Base-by-base conservation (phyloP, 768 basidiomycete genomes). In the Melanogaster broomeanus region DNA sequence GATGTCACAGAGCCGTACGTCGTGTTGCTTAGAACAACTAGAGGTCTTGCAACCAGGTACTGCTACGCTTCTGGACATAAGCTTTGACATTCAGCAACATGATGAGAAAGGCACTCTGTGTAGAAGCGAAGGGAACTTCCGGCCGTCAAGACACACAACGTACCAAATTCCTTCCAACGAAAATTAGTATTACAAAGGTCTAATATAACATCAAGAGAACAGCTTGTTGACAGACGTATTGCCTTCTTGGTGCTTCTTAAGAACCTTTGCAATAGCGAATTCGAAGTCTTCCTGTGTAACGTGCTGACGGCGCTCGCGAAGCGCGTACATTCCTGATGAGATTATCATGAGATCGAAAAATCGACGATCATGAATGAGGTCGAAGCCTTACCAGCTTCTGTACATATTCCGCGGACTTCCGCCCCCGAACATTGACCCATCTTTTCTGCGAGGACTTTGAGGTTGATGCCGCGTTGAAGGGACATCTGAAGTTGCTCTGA, bases 361-460 rank as follows among this genome's bases (percentile, higher is more conserved):
- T 16, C 41, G 19, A 35, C 4, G 25, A 34, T 4, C 4, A 7
- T 35, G 34, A n/a, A 19, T 37, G 11, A 9, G 21, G 4, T 4
- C 18, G 12, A 22, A 33, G 35, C 70, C 84, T 53, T 50, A 85
- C 91, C 91, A n/a, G 93, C 94, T 75, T 96, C 93, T 0, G 95
- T 96, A 67, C 93, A 96, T 60, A 97, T 97, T 72, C 94, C 96
- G 15, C 96, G 82, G 15, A 98, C 96, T 69, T 99, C 96, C 2
- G 96, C 96, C 59, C 96, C 96, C 2, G 93, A 96, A 67, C 96
- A 98, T 65, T 97, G 93, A 0, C 96, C 96, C 96, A 98, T 99
- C 80, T 99, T 98, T 70, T 98, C 96, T 0, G 96, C 96, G 3
- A 99, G 77, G 2, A 88, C 86, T 15, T 93, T 88, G n/a, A 98